phyloP scores from a whole-genome alignment of 495 filamentous ascomycete species.

The Chlorociboria aeruginascens region DNA sequence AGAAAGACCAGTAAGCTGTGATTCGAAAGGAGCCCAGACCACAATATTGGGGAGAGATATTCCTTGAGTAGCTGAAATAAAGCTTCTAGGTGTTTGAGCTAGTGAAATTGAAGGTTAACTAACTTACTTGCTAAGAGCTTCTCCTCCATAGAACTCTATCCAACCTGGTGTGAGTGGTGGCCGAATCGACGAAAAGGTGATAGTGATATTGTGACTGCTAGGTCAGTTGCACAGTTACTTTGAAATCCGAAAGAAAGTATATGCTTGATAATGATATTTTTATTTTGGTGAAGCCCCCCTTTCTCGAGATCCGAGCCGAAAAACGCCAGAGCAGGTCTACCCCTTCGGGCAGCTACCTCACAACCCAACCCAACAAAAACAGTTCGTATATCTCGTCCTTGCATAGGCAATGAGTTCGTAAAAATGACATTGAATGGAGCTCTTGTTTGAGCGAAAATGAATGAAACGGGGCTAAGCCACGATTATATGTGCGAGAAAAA shows the following conservation, averaged over 20 bases:
- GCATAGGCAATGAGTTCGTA: conserved; percentile 3
- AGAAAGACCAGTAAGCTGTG: not conserved
- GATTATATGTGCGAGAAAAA: conserved; percentile 9
- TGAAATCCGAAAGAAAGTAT: too few species aligned
- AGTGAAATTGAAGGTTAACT: too few species aligned
- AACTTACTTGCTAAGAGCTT: too few species aligned
- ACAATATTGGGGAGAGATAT: too few species aligned
- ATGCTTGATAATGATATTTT: not conserved
- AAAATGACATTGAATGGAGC: conserved; percentile 5
- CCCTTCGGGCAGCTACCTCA: not conserved
- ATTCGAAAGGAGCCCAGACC: not conserved
- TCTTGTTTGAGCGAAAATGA: conserved; percentile 6
- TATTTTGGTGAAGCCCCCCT: not conserved
- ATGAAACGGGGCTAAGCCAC: conserved; percentile 1
- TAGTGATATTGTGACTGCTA: too few species aligned
- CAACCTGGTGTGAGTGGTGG: too few species aligned
- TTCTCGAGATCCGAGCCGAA: not conserved
- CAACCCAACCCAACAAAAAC: not conserved
- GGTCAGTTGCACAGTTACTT: too few species aligned
- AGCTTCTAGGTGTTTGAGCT: too few species aligned
- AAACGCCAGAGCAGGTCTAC: not conserved
- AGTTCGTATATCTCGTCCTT: conserved; percentile 11
- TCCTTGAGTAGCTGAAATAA: too few species aligned
- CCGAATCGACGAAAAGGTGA: too few species aligned
- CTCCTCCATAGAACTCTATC: too few species aligned